Evolutionary conservation across 1,284 basidiomycete genomes (phyloP).

Genomic region (Pyrrhoderma lamaoense): DNA sequence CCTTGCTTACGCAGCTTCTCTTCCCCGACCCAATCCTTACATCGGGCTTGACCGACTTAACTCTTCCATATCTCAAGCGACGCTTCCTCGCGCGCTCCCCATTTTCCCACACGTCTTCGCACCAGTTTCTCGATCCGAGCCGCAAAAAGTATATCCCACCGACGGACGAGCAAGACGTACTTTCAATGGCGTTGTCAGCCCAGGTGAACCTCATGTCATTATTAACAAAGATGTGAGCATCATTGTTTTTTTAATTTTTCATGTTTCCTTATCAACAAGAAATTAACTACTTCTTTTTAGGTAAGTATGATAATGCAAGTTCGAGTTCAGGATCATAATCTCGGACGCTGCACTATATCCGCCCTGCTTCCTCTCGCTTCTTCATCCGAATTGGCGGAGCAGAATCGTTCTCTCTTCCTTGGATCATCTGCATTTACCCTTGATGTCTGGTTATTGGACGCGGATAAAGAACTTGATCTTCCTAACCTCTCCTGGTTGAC

Average conservation of each 20-base stretch:
- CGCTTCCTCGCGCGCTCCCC: conserved; percentile 2
- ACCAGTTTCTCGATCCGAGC: background rate
- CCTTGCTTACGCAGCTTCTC: background rate
- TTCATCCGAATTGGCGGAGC: background rate
- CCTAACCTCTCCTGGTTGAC: conserved; percentile 2
- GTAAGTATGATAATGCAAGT: conserved; percentile 7
- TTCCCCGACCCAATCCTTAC: conserved; percentile 3
- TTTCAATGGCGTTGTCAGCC: conserved; percentile 8
- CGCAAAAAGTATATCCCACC: conserved; percentile 1
- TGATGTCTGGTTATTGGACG: conserved; percentile 3
- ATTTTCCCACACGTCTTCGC: conserved; percentile 10
- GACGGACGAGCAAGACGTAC: conserved; percentile 8
- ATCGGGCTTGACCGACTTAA: conserved; percentile 6
- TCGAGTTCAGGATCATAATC: conserved; percentile 7
- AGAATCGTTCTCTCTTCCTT: conserved; percentile 1
- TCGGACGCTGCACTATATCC: conserved; percentile 5
- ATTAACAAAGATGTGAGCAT: background rate
- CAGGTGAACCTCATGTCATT: conserved; percentile 6
- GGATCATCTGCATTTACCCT: background rate
- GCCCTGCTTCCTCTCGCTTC: background rate
- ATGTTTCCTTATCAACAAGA: background rate
- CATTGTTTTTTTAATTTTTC: background rate
- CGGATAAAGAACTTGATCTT: conserved; percentile 2
- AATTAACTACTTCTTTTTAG: background rate
- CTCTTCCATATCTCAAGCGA: background rate